These are phyloP conservation scores for Amyloporia xantha DNA, from an alignment of 768 basidiomycete genomes.

Conservation along the genomic window DNA sequence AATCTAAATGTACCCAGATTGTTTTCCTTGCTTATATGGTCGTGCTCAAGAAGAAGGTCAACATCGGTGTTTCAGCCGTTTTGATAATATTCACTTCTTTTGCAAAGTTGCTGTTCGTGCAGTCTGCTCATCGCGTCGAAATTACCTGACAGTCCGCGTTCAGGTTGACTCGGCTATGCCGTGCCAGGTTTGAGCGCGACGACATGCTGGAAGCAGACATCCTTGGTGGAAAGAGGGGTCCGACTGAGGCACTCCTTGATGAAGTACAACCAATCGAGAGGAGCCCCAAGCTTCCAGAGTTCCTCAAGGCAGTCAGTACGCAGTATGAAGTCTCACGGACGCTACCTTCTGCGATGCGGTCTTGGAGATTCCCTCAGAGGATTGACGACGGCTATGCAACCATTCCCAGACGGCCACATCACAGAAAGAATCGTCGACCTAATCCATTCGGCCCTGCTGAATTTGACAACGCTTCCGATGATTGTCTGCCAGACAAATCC, in stretches of 20 bases:
- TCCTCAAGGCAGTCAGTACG: not conserved
- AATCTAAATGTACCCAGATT: constrained; percentile 30
- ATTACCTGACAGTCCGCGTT: not conserved
- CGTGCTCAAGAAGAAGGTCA: constrained; percentile 59
- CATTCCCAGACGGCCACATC: constrained; percentile 35
- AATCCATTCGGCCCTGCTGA: constrained; percentile 42
- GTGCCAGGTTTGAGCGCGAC: constrained; percentile 59
- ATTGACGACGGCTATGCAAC: constrained; percentile 50
- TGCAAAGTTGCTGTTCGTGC: constrained; percentile 65
- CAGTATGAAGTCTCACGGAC: not conserved
- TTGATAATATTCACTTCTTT: constrained; percentile 59
- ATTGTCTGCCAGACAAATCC: not conserved
- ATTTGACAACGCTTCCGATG: not conserved
- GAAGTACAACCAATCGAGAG: constrained; percentile 7
- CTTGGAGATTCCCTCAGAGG: constrained; percentile 45
- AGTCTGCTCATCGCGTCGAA: no score
- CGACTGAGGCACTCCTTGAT: constrained; percentile 12
- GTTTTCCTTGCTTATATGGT: constrained; percentile 77
- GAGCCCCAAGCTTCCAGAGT: not conserved
- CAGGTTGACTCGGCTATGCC: constrained; percentile 65
- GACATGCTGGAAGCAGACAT: constrained; percentile 58
- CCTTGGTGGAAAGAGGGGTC: constrained; percentile 23
- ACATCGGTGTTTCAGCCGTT: constrained; percentile 63
- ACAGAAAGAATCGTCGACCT: constrained; percentile 35
- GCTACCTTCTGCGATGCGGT: constrained; percentile 21